phyloP scores from a whole-genome alignment of 257 asterid species.

The Scutellaria baicalensis region DNA sequence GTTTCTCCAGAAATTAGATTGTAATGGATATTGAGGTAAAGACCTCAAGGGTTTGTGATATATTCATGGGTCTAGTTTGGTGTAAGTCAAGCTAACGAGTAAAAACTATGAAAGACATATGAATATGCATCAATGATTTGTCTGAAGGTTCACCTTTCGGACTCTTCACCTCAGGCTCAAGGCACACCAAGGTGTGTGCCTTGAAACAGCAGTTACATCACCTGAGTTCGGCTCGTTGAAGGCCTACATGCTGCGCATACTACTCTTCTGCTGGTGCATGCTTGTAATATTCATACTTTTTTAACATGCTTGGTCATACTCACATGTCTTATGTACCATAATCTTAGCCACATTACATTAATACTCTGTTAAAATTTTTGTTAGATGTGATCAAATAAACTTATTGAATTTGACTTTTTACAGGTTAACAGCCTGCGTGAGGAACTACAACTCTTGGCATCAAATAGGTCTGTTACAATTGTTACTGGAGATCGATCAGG shows the following conservation, averaged over 20 bases:
- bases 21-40: neutral
- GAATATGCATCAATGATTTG: too few relatives aligned
- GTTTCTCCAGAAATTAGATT: constrained; percentile 8
- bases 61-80: constrained; percentile 5
- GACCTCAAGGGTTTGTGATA: neutral
- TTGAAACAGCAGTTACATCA: neutral
- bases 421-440: constrained; percentile 80
- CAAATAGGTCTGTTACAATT: constrained; percentile 59
- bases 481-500: constrained; percentile 80
- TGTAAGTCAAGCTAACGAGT: neutral
- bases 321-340: neutral
- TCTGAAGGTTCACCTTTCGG: too few relatives aligned
- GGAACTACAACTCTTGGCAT: constrained; percentile 64
- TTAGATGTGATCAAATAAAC: neutral
- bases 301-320: neutral
- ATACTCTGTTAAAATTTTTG: neutral
- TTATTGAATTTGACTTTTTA: constrained; percentile 4
- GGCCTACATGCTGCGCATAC: too few relatives aligned
- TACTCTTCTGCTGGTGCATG: neutral
- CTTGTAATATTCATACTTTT: neutral
- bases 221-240: too few relatives aligned
- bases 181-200: neutral
- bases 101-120: neutral
- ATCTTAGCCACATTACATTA: neutral
- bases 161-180: too few relatives aligned